These are phyloP conservation scores for Lodderomyces margitis DNA, from an alignment of 1,139 yeast genomes.

Conservation along the genomic window DNA sequence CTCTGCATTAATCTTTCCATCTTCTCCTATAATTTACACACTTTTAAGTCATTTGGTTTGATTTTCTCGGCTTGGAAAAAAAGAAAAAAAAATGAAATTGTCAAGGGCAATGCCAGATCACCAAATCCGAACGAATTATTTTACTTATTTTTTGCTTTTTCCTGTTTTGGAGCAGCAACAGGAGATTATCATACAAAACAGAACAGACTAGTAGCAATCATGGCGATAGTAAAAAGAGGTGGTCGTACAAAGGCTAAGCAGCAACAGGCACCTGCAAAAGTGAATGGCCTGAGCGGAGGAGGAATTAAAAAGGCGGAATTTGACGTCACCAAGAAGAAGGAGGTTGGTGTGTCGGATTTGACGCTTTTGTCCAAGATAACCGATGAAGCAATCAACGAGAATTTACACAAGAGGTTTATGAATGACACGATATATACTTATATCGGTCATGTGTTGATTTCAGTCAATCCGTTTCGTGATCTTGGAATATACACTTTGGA, in stretches of 20 bases:
- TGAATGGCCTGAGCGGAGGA: conserved; percentile 18
- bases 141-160: background rate
- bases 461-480: conserved; percentile 96
- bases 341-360: conserved; percentile 95
- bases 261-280: conserved; percentile 57
- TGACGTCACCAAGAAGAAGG: conserved; percentile 85
- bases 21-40: background rate
- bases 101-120: background rate
- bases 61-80: background rate
- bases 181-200: background rate
- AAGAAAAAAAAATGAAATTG: background rate
- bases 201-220: conserved; percentile 17
- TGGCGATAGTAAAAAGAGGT: conserved; percentile 79
- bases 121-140: background rate
- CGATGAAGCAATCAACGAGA: conserved; percentile 91
- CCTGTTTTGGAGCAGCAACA: background rate
- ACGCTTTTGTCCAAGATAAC: conserved; percentile 85
- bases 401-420: conserved; percentile 82
- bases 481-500: conserved; percentile 89
- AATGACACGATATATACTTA: conserved; percentile 89
- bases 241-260: conserved; percentile 61
- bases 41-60: background rate
- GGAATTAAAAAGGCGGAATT: conserved; percentile 89
- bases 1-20: background rate
- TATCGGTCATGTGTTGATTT: conserved; percentile 85